Evolutionary conservation across 2,329 filamentous ascomycete genomes (phyloP).

Genomic region (Ophiostoma piceae): DNA sequence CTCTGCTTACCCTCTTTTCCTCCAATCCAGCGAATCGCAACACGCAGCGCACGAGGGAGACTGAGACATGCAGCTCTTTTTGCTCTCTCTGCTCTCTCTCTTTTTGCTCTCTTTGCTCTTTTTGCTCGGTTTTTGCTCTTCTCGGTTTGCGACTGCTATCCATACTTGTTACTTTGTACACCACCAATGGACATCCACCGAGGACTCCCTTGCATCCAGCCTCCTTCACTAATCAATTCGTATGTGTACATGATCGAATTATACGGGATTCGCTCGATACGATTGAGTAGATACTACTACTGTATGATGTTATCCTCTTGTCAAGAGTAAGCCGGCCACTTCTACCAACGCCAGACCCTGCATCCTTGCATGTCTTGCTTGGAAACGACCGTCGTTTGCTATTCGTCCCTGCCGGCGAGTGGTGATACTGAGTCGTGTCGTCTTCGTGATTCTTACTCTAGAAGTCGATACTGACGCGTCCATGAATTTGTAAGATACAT

Average conservation of each 20-base stretch:
- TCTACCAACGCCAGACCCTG: background rate
- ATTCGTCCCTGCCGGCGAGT: background rate
- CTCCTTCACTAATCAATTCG: background rate
- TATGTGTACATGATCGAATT: background rate
- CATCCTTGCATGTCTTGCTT: slow-evolving; percentile 5
- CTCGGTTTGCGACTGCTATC: background rate
- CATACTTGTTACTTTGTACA: background rate
- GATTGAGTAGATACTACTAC: no score
- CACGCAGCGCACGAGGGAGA: background rate
- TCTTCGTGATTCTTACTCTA: background rate
- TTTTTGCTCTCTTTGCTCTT: background rate
- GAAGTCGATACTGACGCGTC: background rate
- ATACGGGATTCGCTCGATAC: no score
- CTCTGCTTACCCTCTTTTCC: no score
- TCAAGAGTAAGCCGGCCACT: background rate
- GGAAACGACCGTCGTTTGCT: background rate
- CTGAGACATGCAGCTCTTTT: slow-evolving; percentile 11
- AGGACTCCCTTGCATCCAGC: background rate
- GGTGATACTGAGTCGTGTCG: background rate
- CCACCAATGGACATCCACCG: background rate
- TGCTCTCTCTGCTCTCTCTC: background rate
- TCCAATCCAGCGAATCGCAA: background rate
- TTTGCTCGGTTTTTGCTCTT: background rate
- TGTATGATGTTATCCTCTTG: background rate
- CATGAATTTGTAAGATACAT: no score